Percentiles rank a stretch among this genome's conserved stretches.
Conservation (phyloP, 2,329 filamentous ascomycete genomes). For the Metarhizium humberi region DNA sequence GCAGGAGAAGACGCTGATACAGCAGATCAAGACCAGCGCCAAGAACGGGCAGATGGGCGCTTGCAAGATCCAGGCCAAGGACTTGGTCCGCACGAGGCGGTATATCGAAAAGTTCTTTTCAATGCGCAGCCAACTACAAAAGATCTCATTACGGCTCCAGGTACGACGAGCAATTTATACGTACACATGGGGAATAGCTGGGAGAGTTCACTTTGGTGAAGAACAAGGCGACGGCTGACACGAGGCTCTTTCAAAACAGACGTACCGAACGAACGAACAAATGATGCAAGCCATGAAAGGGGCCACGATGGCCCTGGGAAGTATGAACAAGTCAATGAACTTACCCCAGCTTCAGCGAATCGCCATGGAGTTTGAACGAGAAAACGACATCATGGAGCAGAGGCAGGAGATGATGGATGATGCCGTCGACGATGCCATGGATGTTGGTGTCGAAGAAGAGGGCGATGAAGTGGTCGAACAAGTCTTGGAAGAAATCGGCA, state of each 20-base stretch:
- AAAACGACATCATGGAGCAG: slow-evolving; percentile 99
- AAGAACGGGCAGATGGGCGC: slow-evolving; percentile 99
- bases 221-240: slow-evolving; percentile 6
- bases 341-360: slow-evolving; percentile 90
- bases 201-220: neutral
- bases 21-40: slow-evolving; percentile 95
- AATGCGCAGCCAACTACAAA: slow-evolving; percentile 95
- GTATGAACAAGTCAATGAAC: slow-evolving; percentile 98
- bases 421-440: slow-evolving; percentile 93
- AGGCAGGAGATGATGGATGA: slow-evolving; percentile 99
- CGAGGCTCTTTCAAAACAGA: slow-evolving; percentile 40
- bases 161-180: slow-evolving; percentile 32
- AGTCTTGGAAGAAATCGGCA: slow-evolving; percentile 91
- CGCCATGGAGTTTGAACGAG: slow-evolving; percentile 97
- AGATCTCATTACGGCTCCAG: slow-evolving; percentile 90
- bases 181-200: no score
- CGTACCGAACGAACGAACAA: slow-evolving; percentile 94
- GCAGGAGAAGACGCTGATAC: slow-evolving; percentile 93
- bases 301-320: slow-evolving; percentile 81
- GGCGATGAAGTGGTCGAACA: slow-evolving; percentile 96
- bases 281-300: slow-evolving; percentile 99
- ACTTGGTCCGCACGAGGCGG: slow-evolving; percentile 83
- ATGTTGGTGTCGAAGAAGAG: slow-evolving; percentile 82
- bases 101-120: slow-evolving; percentile 98
- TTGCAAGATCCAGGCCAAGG: slow-evolving; percentile 96